Evolutionary conservation across 345 rosid genomes (phyloP).

Genomic region (Stellera chamaejasme): DNA sequence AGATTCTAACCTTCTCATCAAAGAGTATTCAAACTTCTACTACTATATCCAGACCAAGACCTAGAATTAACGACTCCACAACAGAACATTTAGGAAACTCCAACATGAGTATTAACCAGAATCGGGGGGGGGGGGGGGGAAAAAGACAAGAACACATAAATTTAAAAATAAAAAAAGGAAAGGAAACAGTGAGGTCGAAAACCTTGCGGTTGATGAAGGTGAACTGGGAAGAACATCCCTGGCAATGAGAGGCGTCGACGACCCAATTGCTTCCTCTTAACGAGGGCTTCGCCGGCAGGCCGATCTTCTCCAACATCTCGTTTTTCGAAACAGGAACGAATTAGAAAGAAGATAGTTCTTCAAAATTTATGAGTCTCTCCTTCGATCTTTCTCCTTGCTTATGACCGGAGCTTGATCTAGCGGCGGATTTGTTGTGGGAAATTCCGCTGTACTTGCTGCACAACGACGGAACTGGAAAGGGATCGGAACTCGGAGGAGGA

Average conservation of each 20-base stretch:
- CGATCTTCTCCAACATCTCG: slow-evolving; percentile 83
- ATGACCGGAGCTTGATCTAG: no score
- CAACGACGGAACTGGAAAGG: no score
- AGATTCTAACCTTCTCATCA: no score
- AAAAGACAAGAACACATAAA: background rate
- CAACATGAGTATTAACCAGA: slow-evolving; percentile 10
- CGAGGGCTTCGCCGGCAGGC: slow-evolving; percentile 87
- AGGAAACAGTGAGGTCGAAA: background rate
- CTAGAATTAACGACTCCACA: background rate
- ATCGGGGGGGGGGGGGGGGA: no score
- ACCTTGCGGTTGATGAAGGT: slow-evolving; percentile 99
- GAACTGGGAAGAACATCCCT: slow-evolving; percentile 89
- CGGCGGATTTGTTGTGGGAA: no score
- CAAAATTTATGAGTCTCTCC: background rate
- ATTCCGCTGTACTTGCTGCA: no score
- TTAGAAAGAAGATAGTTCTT: background rate
- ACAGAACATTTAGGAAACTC: slow-evolving; percentile 1
- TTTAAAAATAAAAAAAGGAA: no score
- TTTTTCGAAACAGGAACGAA: background rate
- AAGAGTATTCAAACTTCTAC: no score
- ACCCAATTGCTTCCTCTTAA: slow-evolving; percentile 76
- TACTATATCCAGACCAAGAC: no score
- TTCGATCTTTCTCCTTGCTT: no score
- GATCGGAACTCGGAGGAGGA: no score
- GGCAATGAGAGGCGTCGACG: slow-evolving; percentile 85